phyloP scores from a whole-genome alignment of 139 green algal species.

The Tetratostichococcus sp. region DNA sequence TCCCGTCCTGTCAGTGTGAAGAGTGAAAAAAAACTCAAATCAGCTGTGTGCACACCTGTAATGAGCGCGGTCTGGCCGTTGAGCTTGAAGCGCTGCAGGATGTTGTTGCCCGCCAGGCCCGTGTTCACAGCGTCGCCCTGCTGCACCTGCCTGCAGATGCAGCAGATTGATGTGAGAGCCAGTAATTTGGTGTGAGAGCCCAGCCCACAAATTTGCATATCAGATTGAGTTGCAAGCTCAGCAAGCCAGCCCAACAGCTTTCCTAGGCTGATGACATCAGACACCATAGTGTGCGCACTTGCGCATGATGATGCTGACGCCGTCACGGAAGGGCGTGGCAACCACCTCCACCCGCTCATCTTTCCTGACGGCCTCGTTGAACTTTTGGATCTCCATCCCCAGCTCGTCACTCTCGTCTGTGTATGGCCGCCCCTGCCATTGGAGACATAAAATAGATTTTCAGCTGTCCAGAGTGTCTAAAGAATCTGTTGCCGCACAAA shows the following conservation, averaged over 20 bases:
- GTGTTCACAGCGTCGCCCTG: constrained; percentile 24
- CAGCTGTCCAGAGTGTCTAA: too few relatives aligned
- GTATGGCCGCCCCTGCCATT: not conserved
- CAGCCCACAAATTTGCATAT: too few relatives aligned
- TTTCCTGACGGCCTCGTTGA: constrained; percentile 33
- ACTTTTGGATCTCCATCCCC: constrained; percentile 33
- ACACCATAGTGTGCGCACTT: too few relatives aligned
- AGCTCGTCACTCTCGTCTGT: constrained; percentile 21
- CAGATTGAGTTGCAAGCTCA: too few relatives aligned
- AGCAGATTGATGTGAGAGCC: too few relatives aligned
- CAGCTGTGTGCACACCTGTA: constrained; percentile 23
- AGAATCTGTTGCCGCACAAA: too few relatives aligned
- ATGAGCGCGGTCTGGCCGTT: constrained; percentile 39
- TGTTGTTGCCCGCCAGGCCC: constrained; percentile 12
- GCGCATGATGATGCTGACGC: constrained; percentile 33
- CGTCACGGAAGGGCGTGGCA: constrained; percentile 39
- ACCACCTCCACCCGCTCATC: constrained; percentile 35
- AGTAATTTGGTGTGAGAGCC: too few relatives aligned
- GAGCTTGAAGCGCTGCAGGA: constrained; percentile 42
- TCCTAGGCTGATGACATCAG: too few relatives aligned
- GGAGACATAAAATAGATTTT: too few relatives aligned
- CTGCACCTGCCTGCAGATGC: not conserved
- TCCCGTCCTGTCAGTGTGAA: too few relatives aligned
- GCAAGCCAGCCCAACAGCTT: too few relatives aligned
- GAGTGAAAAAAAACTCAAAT: not conserved